These are phyloP conservation scores for Ceratobasidium sp. DNA, from an alignment of 1,284 basidiomycete species.

Conservation along the genomic window DNA sequence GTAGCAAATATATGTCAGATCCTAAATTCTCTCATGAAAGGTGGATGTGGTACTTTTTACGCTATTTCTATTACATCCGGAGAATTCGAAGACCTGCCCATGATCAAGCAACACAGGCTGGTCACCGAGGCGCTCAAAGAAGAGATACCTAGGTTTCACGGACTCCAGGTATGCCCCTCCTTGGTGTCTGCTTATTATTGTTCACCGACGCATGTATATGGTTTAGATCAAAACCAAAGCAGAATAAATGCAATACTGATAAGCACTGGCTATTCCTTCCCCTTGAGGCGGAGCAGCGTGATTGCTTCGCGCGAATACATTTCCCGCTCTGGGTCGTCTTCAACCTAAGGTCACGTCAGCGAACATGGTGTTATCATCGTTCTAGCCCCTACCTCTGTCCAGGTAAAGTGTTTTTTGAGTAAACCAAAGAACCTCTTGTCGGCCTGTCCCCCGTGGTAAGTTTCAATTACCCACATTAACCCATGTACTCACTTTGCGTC, in stretches of 20 bases:
- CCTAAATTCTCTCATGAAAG: slow-evolving; percentile 58
- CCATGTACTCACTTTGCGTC: slow-evolving; percentile 75
- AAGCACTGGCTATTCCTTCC: slow-evolving; percentile 42
- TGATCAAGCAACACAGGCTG: slow-evolving; percentile 93
- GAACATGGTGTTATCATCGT: neutral
- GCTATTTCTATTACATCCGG: slow-evolving; percentile 89
- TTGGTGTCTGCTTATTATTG: slow-evolving; percentile 42
- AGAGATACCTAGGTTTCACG: slow-evolving; percentile 93
- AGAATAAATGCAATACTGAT: slow-evolving; percentile 27
- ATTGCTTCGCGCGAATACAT: slow-evolving; percentile 68
- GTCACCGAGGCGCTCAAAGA: slow-evolving; percentile 90
- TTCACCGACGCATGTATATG: slow-evolving; percentile 48
- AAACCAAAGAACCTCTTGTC: slow-evolving; percentile 90
- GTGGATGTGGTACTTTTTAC: slow-evolving; percentile 97
- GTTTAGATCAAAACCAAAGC: slow-evolving; percentile 33
- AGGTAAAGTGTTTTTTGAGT: slow-evolving; percentile 84
- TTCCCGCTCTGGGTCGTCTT: slow-evolving; percentile 63
- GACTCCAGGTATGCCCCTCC: slow-evolving; percentile 79
- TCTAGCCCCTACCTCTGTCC: slow-evolving; percentile 66
- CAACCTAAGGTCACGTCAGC: slow-evolving; percentile 57
- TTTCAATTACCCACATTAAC: neutral
- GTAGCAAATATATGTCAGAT: neutral
- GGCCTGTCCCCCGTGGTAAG: slow-evolving; percentile 63
- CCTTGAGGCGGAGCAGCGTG: slow-evolving; percentile 62
- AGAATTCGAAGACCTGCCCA: slow-evolving; percentile 85